Base-by-base conservation (phyloP, 176 grass and related monocot species). In the Dendrocalamus sinicus region DNA sequence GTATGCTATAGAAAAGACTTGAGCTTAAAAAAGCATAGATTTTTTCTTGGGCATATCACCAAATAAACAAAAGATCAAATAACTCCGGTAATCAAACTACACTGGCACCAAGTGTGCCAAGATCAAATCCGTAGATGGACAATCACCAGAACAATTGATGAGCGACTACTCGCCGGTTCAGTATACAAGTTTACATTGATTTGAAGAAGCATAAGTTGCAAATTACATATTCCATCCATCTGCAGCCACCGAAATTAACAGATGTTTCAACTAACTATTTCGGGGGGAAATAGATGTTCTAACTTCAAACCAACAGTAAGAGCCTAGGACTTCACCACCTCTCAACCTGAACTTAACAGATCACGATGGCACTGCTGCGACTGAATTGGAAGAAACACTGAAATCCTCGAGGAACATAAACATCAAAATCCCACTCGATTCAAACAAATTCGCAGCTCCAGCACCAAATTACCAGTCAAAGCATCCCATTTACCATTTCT, bases 291-390 rank as follows among this genome's bases (percentile, higher is more conserved):
- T 30, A 51, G 14, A 41, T 20, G 55, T 43, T 81, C 1, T 24
- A 12, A 13, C 9, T 62, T 32, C 51, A 48, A 28, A 59, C 17
- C 51, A 48, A 46, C 63, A 41, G 37, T 4, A 62, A 16, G 57
- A 7, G 17, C n/a, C 35, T 57, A 24, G 9, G 20, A 17, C 8
- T 79, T 65, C 32, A 67, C 5, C 11, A 17, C 23, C 17, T 20
- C 22, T 64, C 32, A 53, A 8, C 30, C 28, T 52, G 37, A 46
- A 82, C 45, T 46, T 46, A 69, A 82, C 67, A 82, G n/a, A 28
- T 58, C 23, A 50, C 2, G 5, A 14, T 6, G 10, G 11, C 41
- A 20, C n/a, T 48, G 11, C 15, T 30, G 24, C 45, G 12, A 30
- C 26, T 52, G 44, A 17, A 39, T 60, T 50, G 12, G 45, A 50